Conservation (phyloP, 345 rosid species). For the Citrus hindsii region DNA sequence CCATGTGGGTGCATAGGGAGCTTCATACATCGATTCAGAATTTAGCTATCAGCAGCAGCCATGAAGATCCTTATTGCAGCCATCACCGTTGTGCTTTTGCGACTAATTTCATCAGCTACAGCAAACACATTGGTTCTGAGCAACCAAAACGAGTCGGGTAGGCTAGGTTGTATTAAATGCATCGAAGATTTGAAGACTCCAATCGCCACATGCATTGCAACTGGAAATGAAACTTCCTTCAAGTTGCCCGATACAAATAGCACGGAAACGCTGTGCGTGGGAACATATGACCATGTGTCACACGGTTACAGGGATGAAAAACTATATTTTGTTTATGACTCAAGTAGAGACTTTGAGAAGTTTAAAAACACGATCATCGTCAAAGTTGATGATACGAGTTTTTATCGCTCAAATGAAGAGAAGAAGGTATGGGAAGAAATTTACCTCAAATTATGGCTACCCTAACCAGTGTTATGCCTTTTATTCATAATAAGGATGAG, state of each 20-base stretch:
- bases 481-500: too few species aligned
- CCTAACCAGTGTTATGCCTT: background rate
- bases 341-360: conserved; percentile 4
- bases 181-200: background rate
- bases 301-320: background rate
- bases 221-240: background rate
- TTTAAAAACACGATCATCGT: conserved; percentile 4
- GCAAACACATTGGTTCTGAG: background rate
- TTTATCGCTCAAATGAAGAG: background rate
- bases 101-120: background rate
- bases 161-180: background rate
- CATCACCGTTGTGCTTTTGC: background rate
- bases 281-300: background rate
- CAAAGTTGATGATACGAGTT: background rate
- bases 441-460: background rate
- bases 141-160: background rate
- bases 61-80: background rate
- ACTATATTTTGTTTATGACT: conserved; percentile 10
- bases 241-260: background rate
- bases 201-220: background rate
- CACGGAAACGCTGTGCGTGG: conserved; percentile 3
- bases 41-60: too few species aligned
- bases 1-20: too few species aligned
- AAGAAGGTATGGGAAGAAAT: conserved; percentile 1
- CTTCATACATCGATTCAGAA: too few species aligned